Evolutionary conservation across 1,284 basidiomycete genomes (phyloP).

Genomic region (Papiliotrema nemorosa): DNA sequence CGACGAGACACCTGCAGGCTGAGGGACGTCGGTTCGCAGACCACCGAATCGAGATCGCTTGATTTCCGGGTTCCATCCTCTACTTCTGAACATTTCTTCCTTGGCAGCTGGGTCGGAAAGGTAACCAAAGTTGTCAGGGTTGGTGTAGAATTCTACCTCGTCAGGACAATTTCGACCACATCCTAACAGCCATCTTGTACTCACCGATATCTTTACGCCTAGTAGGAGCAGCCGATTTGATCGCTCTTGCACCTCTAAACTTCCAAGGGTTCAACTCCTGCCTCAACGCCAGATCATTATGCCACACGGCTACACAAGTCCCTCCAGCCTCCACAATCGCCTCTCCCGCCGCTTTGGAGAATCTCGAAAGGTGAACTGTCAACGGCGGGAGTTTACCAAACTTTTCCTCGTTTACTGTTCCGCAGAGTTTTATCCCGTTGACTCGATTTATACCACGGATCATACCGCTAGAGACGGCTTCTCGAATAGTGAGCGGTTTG

Average conservation of each 20-base stretch:
- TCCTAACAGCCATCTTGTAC: too few species aligned
- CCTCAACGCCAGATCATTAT: slow-evolving; percentile 78
- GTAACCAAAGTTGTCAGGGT: slow-evolving; percentile 48
- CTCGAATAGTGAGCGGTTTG: slow-evolving; percentile 81
- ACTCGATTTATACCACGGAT: slow-evolving; percentile 76
- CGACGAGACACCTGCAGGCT: too few species aligned
- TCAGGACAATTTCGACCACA: background rate
- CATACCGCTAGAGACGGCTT: slow-evolving; percentile 79
- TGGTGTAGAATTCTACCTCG: slow-evolving; percentile 48
- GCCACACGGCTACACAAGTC: slow-evolving; percentile 83
- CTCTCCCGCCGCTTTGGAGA: slow-evolving; percentile 77
- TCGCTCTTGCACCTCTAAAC: slow-evolving; percentile 55
- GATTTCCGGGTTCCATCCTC: slow-evolving; percentile 4
- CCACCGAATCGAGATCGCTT: background rate
- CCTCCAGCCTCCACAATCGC: slow-evolving; percentile 82
- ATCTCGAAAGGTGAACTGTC: slow-evolving; percentile 77
- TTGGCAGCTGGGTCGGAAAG: slow-evolving; percentile 21
- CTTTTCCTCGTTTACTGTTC: slow-evolving; percentile 58
- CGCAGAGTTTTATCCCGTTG: slow-evolving; percentile 81
- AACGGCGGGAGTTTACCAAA: slow-evolving; percentile 57
- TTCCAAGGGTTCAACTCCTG: slow-evolving; percentile 66
- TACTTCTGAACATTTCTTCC: slow-evolving; percentile 5
- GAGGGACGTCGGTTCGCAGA: background rate
- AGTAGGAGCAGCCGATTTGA: slow-evolving; percentile 71
- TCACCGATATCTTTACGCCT: slow-evolving; percentile 76